phyloP scores from a whole-genome alignment of 306 rosid genomes.

The Citrullus mucosospermus region DNA sequence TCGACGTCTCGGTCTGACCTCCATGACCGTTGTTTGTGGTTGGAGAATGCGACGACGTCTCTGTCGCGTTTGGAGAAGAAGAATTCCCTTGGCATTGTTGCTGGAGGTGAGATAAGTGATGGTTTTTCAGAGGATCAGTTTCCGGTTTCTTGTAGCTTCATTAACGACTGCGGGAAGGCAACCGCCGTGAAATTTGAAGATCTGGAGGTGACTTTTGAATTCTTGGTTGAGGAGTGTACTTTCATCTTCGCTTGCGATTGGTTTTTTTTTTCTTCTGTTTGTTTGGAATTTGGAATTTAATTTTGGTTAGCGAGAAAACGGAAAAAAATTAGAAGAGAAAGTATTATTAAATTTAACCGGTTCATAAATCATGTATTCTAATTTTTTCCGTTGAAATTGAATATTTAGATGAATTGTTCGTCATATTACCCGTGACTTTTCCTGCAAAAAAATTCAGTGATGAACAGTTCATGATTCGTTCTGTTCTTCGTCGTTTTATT shows the following conservation, averaged over 20 bases:
- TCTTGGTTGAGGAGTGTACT: neutral
- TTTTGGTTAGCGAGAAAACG: conserved; percentile 1
- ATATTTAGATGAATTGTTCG: neutral
- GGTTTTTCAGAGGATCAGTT: conserved; percentile 16
- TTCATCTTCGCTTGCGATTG: neutral
- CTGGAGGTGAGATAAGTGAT: conserved; percentile 2
- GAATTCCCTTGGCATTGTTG: neutral
- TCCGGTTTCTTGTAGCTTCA: conserved; percentile 32
- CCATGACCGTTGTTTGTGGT: neutral
- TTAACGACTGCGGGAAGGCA: conserved; percentile 21
- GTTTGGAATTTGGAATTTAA: neutral
- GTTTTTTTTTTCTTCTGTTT: neutral
- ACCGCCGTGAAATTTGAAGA: conserved; percentile 16
- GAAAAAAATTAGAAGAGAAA: neutral
- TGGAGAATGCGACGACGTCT: conserved; percentile 6
- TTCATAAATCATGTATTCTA: neutral
- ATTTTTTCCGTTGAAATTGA: neutral
- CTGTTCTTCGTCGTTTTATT: neutral
- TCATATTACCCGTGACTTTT: neutral
- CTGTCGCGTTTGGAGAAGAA: conserved; percentile 13
- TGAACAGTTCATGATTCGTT: neutral
- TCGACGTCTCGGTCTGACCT: neutral
- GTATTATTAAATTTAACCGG: neutral
- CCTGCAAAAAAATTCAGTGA: neutral
- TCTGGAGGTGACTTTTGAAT: conserved; percentile 45